Base-by-base conservation (phyloP, 225 moss, liverwort and hornwort species). In the Thuidium tamariscinum region DNA sequence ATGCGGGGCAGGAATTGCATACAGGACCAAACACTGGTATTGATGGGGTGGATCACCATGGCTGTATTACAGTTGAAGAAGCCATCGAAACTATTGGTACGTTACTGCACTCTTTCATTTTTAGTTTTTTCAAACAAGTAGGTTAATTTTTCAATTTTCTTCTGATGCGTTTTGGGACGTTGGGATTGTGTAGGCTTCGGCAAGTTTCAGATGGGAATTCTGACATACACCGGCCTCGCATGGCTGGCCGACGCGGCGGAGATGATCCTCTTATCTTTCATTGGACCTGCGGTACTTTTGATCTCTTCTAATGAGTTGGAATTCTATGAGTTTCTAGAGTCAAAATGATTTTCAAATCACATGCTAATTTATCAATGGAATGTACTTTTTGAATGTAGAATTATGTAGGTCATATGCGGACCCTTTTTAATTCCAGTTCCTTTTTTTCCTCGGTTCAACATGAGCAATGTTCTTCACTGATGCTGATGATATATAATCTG, bases 211-310 rank as follows among this genome's bases (percentile, higher is more conserved):
- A 42, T 96, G 55, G 94, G 94, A 42, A 92, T 99, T 84, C 85
- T 97, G 83, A 67, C 83, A 7, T 99, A 99, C 85, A 94, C 96
- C 22, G 98, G 98, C 84, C 94, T 99, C n/a, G 93, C 94, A 54
- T 99, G 96, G 96, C 90, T 99, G 55, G 98, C 98, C 51, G 98
- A 99, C 63, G 98, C 98, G 10, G 96, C 97, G 77, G 98, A 99
- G 88, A 99, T 99, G 97, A 97, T 97, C 88, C 93, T 99, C n/a
- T 96, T 99, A 68, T 96, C 98, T 20, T 99, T 97, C 80, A 90
- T 99, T 60, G 98, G 98, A 84, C 97, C 96, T 86, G 92, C 97
- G 91, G 98, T 96, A 94, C 14, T 36, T 76, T n/a, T 34, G 36
- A 70, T 71, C 78, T 73, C 25, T 79, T 66, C 52, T 52, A 36